These are phyloP conservation scores for Cnidoscolus chayamansa DNA, from an alignment of 441 rosid genomes.

Conservation along the genomic window DNA sequence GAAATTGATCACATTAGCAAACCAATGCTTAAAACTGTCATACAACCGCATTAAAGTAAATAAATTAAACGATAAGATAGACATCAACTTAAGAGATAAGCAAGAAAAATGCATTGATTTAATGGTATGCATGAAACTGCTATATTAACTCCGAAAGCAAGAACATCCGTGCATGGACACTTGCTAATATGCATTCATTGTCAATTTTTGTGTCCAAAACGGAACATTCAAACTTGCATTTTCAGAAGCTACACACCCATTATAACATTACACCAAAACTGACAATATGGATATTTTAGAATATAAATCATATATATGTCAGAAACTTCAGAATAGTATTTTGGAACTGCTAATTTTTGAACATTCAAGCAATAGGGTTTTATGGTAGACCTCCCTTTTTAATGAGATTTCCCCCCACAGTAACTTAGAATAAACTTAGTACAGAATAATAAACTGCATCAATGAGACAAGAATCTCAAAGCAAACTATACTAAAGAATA, in stretches of 20 bases:
- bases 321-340: background rate
- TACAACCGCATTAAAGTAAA: background rate
- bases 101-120: constrained; percentile 1
- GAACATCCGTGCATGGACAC: background rate
- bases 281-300: background rate
- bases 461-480: background rate
- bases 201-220: background rate
- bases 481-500: background rate
- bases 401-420: background rate
- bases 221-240: background rate
- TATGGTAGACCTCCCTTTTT: background rate
- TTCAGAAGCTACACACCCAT: background rate
- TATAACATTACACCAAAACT: background rate
- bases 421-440: background rate
- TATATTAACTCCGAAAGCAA: constrained; percentile 5
- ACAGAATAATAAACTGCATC: background rate
- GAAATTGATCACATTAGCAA: constrained; percentile 10
- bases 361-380: background rate
- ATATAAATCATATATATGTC: background rate
- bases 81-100: constrained; percentile 5
- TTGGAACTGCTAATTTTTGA: background rate
- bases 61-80: background rate
- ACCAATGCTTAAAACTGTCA: constrained; percentile 9
- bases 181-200: background rate
- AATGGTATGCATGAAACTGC: constrained; percentile 7